These are phyloP conservation scores for Porcisia deanei DNA, from an alignment of 208 protist species.

Conservation along the genomic window DNA sequence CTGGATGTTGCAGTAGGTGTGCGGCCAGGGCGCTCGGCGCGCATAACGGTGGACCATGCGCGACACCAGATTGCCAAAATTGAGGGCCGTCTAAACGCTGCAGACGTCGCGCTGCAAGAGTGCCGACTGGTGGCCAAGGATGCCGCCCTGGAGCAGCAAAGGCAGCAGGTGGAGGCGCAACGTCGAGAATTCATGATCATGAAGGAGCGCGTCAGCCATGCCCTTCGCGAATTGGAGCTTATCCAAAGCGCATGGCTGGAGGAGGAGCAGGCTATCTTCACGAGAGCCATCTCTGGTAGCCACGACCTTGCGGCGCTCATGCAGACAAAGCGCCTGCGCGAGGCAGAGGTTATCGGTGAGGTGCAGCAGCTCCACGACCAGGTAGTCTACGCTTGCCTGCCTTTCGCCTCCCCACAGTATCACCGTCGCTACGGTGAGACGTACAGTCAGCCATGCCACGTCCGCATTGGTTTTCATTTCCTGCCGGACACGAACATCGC, in stretches of 20 bases:
- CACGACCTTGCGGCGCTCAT: conserved; percentile 54
- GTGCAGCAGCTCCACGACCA: conserved; percentile 69
- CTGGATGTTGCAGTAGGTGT: conserved; percentile 85
- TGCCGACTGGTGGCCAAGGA: conserved; percentile 4
- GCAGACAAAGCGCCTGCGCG: conserved; percentile 66
- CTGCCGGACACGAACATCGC: conserved; percentile 28
- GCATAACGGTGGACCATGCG: conserved; percentile 80
- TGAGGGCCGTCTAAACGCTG: conserved; percentile 60
- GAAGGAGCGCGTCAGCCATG: conserved; percentile 54
- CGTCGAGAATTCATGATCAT: conserved; percentile 58
- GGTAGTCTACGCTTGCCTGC: conserved; percentile 67
- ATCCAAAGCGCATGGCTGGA: conserved; percentile 54
- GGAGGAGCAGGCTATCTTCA: conserved; percentile 62
- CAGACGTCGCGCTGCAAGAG: conserved; percentile 43
- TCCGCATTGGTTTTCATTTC: conserved; percentile 81
- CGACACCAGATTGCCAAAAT: conserved; percentile 38
- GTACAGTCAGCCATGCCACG: conserved; percentile 83
- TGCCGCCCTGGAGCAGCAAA: conserved; percentile 10
- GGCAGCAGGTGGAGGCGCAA: conserved; percentile 40
- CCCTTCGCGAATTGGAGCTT: conserved; percentile 42
- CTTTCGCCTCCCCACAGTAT: conserved; percentile 85
- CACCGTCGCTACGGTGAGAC: conserved; percentile 79
- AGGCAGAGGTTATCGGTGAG: conserved; percentile 68
- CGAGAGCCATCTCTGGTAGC: conserved; percentile 46
- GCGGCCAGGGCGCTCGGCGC: conserved; percentile 58